Evolutionary conservation across 2,329 filamentous ascomycete genomes (phyloP), one percentile per base, ranked within the genome.

Genomic region (Alternaria postmessia): DNA sequence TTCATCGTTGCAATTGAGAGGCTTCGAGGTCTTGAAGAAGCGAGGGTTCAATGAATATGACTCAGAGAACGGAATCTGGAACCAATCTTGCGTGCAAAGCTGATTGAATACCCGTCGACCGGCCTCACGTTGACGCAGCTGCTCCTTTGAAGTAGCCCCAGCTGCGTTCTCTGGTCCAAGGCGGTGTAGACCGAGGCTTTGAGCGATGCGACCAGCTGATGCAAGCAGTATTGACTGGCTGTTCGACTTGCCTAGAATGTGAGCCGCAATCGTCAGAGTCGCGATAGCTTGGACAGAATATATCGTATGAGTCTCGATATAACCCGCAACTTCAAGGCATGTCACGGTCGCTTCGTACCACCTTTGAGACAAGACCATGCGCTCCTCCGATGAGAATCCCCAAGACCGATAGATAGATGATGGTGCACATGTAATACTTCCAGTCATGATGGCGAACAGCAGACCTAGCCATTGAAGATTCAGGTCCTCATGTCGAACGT

Each of bases 181-280:
- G 24, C 77, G 72, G 52, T 84, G 81, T 4, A 85, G 70, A 0
- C 81, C 82, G 0, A 84, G 72, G 7, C 78, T 78, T 59, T 84
- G 82, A 3, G 80, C 82, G 30, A 85, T 82, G 8, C 81, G 77
- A 5, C 80, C 73, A 5, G 80, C 82, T 0, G 81, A 76, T 1
- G 81, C 81, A 5, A 84, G 73, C 6, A 82, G 73, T 3, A 83
- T 77, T 1, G 77, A 81, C 49, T 83, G 81, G 18, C 76, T 79
- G 60, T 79, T 82, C 5, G 80, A 82, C 24, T 77, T 78, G 2
- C 82, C 82, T 1, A 84, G 70, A n/a, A 80, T 70, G 58, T 84
- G 82, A 3, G 81, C 82, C 7, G 79, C 77, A 20, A 83, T 81
- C 5, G 81, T 83, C 24, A 81, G 68, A 1, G 78, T 81, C 2